Evolutionary conservation across 176 grass and related monocot species (phyloP), one percentile per base, ranked within the genome.

Genomic region (Typha latifolia): DNA sequence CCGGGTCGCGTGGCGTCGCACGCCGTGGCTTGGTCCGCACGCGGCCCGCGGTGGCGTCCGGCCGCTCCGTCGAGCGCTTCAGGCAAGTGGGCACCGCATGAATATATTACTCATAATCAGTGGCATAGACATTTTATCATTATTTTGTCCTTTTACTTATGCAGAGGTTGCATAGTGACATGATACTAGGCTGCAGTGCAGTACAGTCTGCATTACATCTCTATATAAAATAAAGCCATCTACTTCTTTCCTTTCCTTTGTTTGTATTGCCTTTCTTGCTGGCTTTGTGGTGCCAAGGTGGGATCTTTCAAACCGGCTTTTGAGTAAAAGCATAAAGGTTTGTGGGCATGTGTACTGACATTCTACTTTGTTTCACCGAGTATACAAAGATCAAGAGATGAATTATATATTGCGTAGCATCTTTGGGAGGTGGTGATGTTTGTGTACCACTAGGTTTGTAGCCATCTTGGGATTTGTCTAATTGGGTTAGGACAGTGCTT

Each of bases 11-110:
- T 96, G 92, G 92, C 88, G 92, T 68, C 82, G 92, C 61, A 96
- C 92, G 43, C 92, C 92, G 0, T 96, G 92, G 92, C 79, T 91
- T 62, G 82, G 88, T n/a, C 88, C 92, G 2, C 92, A 96, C 74
- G 87, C 92, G n/a, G 94, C 83, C 2, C 85, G 83, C 14, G 89
- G 86, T 18, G 81, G 86, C 21, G 85, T 90, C 6, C 84, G 95
- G 5, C 95, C 95, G 1, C 89, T 99, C 77, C 95, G 95, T 0
- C 89, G 95, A 19, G 79, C 86, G 1, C 84, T 99, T 64, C 95
- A 99, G 89, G 95, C 87, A 85, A 69, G 94, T 80, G 48, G 29
- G 18, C 18, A 21, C 16, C 53, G 22, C 53, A 16, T 19, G 20
- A 59, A 19, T 14, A 59, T 59, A 59, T 21, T 21, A 16, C 18